These are phyloP conservation scores for Oryza nivara DNA, from an alignment of 176 grass and related monocot species.

Conservation along the genomic window DNA sequence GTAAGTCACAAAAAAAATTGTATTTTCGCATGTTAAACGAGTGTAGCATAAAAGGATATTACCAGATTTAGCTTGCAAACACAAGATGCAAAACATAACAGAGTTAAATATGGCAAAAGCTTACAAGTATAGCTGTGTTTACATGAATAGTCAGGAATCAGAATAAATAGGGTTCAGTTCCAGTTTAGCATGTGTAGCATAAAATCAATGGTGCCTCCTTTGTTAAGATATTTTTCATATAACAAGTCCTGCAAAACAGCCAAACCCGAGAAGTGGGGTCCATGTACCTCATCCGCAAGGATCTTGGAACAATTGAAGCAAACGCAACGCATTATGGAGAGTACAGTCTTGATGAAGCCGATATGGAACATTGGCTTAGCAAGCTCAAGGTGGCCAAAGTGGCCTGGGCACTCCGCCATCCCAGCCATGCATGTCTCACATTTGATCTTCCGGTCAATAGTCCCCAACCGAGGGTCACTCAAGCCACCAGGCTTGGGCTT, in stretches of 20 bases:
- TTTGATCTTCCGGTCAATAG: conserved; percentile 94
- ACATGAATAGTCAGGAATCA: not conserved
- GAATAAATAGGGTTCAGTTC: conserved; percentile 7
- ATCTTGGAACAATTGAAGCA: conserved; percentile 99
- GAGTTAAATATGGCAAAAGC: not conserved
- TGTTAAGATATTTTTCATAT: not conserved
- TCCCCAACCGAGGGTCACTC: conserved; percentile 88
- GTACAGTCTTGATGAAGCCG: conserved; percentile 92
- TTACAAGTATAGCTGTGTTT: not conserved
- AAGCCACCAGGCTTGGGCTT: conserved; percentile 89
- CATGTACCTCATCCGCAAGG: conserved; percentile 84
- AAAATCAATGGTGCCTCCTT: not conserved
- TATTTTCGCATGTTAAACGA: conserved; percentile 1
- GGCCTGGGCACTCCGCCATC: conserved; percentile 95
- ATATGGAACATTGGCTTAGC: conserved; percentile 98
- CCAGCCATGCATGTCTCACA: conserved; percentile 97
- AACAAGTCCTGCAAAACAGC: not conserved
- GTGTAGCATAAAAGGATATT: not conserved
- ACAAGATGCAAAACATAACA: conserved; percentile 16
- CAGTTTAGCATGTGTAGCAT: not conserved
- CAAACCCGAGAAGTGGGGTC: not conserved
- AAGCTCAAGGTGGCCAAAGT: conserved; percentile 99
- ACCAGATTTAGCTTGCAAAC: not conserved
- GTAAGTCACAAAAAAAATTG: conserved; percentile 10
- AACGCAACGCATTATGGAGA: conserved; percentile 97